These are phyloP conservation scores for Meyerozyma guilliermondii DNA, from an alignment of 1,139 yeast species.

Conservation along the genomic window DNA sequence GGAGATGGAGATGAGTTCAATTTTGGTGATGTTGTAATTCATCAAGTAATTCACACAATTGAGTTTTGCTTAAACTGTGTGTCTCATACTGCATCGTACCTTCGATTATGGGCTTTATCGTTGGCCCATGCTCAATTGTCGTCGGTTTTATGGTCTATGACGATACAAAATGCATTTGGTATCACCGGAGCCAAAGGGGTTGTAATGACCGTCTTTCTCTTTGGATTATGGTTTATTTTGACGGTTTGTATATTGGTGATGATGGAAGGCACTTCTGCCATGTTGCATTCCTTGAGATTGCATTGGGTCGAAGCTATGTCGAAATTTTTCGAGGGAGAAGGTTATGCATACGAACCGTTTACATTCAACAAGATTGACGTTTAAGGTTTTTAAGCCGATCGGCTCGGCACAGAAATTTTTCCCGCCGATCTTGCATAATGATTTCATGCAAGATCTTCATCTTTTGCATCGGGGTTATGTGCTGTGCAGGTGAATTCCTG, in stretches of 20 bases:
- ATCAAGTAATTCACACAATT: constrained; percentile 96
- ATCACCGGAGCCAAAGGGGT: constrained; percentile 65
- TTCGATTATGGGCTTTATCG: constrained; percentile 95
- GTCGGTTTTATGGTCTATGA: constrained; percentile 94
- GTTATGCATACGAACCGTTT: constrained; percentile 83
- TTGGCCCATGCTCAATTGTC: constrained; percentile 96
- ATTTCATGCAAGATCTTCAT: background rate
- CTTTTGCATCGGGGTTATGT: background rate
- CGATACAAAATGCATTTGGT: constrained; percentile 75
- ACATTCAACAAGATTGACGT: constrained; percentile 31
- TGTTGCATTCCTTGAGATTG: constrained; percentile 92
- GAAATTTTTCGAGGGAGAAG: constrained; percentile 95
- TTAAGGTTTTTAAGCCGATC: background rate
- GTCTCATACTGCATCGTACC: constrained; percentile 95
- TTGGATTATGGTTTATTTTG: constrained; percentile 91
- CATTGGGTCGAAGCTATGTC: constrained; percentile 99
- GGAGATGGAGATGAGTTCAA: constrained; percentile 48
- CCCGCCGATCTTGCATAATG: background rate
- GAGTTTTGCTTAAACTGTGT: constrained; percentile 97
- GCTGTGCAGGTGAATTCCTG: background rate
- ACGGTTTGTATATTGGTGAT: constrained; percentile 88
- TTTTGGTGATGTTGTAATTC: constrained; percentile 92
- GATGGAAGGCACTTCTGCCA: constrained; percentile 99
- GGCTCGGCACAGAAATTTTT: background rate
- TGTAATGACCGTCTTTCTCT: constrained; percentile 65